phyloP scores from a whole-genome alignment of 257 asterid genomes.

The Solanum dulcamara region DNA sequence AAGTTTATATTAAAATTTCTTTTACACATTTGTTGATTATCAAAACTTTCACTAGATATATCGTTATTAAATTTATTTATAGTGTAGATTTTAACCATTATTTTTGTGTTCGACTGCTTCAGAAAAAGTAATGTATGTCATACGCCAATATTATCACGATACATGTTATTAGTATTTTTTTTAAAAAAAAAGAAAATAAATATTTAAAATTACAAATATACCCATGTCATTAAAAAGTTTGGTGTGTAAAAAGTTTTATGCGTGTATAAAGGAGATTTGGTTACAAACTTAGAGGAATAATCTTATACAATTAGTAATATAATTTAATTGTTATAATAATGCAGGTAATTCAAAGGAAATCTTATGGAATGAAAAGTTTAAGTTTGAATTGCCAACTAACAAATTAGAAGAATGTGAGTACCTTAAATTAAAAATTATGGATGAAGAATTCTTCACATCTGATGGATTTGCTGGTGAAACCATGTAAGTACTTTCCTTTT shows the following conservation, averaged over 20 bases:
- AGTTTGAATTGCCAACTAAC: constrained; percentile 28
- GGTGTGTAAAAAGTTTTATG: not conserved
- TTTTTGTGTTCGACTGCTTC: not conserved
- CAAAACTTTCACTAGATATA: not conserved
- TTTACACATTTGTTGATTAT: too few relatives aligned
- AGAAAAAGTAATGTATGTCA: too few relatives aligned
- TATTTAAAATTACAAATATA: not conserved
- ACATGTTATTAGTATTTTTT: too few relatives aligned
- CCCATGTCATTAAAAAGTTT: not conserved
- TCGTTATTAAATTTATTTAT: not conserved
- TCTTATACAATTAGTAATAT: too few relatives aligned
- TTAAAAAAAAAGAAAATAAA: not conserved
- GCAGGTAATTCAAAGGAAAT: constrained; percentile 37
- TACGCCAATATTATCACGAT: not conserved
- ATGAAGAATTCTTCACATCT: constrained; percentile 30
- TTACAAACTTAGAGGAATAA: not conserved
- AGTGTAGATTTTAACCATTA: not conserved
- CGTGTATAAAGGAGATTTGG: not conserved
- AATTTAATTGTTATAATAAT: not conserved
- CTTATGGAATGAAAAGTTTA: constrained; percentile 65
- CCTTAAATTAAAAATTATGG: constrained; percentile 56
- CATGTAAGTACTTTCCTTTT: constrained; percentile 9
- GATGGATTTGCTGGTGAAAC: constrained; percentile 59
- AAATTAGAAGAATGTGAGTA: constrained; percentile 31
- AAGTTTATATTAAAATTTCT: not conserved